phyloP scores from a whole-genome alignment of 495 filamentous ascomycete species.

The Neurospora africana region DNA sequence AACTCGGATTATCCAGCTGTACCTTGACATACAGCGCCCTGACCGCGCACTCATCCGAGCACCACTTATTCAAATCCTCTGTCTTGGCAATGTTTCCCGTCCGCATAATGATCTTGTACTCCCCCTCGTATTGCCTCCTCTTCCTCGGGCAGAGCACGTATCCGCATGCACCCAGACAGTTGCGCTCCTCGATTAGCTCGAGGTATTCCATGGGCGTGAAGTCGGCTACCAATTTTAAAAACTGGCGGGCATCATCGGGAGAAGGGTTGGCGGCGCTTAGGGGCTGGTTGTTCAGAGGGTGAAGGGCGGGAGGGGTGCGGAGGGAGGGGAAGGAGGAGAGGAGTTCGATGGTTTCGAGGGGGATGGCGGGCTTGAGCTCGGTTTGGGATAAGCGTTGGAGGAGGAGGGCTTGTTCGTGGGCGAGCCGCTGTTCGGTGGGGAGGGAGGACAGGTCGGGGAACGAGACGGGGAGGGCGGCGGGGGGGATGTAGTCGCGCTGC shows the following conservation, averaged over 20 bases:
- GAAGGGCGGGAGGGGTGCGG: constrained; percentile 6
- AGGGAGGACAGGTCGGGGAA: constrained; percentile 8
- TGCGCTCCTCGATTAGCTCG: constrained; percentile 74
- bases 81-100: constrained; percentile 36
- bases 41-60: constrained; percentile 65
- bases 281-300: constrained; percentile 12
- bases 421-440: background rate
- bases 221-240: constrained; percentile 50
- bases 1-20: constrained; percentile 50
- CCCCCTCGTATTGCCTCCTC: constrained; percentile 6
- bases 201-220: constrained; percentile 86
- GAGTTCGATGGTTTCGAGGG: constrained; percentile 49
- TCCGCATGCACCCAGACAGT: constrained; percentile 66
- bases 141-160: constrained; percentile 58
- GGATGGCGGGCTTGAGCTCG: constrained; percentile 47
- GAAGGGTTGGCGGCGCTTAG: constrained; percentile 50
- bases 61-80: constrained; percentile 76
- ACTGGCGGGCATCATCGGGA: constrained; percentile 38
- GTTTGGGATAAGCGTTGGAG: constrained; percentile 59
- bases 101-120: constrained; percentile 8
- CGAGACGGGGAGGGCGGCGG: constrained; percentile 15
- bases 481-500: constrained; percentile 17
- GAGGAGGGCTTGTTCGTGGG: constrained; percentile 57
- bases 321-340: constrained; percentile 58
- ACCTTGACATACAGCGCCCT: constrained; percentile 75